phyloP scores from a whole-genome alignment of 2,329 filamentous ascomycete species.

The Alternaria sp. region DNA sequence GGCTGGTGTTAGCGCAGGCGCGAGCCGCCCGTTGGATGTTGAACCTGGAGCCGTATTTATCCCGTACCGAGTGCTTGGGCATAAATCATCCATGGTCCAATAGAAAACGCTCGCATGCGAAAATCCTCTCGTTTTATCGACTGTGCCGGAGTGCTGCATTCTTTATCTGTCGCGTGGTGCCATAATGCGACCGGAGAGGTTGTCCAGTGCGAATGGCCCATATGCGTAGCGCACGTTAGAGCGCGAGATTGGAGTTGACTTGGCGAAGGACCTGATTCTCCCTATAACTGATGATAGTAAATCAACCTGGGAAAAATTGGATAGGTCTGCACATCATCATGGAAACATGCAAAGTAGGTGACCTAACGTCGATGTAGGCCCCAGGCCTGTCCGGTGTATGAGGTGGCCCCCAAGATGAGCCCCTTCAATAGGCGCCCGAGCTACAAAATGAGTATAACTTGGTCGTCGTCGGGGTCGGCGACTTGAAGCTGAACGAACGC shows the following conservation, averaged over 20 bases:
- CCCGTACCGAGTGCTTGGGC: not conserved
- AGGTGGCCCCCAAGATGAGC: not conserved
- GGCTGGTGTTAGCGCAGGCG: not conserved
- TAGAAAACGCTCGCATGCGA: not conserved
- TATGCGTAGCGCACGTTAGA: not conserved
- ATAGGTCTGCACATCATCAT: no score
- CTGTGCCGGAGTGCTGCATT: not conserved
- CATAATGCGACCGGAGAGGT: not conserved
- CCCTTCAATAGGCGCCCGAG: not conserved
- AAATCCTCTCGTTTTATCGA: not conserved
- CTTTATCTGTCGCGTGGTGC: not conserved
- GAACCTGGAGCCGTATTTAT: not conserved
- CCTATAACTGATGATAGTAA: not conserved
- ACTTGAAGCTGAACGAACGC: not conserved
- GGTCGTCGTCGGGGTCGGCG: not conserved
- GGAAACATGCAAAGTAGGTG: no score
- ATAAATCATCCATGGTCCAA: not conserved
- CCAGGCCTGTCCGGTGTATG: no score
- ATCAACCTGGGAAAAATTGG: no score
- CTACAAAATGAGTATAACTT: not conserved
- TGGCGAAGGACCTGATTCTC: not conserved
- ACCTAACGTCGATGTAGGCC: no score
- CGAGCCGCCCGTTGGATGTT: not conserved
- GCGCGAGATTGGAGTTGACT: not conserved
- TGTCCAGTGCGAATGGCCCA: not conserved